phyloP scores from a whole-genome alignment of 163 green algal genomes.

The Trebouxia gelatinosa region DNA sequence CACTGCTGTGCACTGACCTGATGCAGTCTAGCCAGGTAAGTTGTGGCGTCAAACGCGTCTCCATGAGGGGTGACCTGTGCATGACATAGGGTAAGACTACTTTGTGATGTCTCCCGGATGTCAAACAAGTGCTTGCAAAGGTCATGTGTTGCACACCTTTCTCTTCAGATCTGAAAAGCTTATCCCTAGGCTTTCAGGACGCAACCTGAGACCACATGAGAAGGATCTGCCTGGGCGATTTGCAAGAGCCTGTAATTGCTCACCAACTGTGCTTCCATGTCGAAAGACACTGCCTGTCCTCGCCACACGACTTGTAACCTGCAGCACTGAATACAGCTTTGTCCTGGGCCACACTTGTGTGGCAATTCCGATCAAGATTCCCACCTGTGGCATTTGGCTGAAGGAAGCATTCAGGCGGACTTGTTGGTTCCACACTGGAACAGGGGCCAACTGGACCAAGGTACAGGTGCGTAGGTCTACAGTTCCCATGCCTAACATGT shows the following conservation, averaged over 20 bases:
- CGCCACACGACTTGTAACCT: neutral
- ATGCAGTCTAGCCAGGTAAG: slow-evolving; percentile 1
- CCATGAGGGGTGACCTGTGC: slow-evolving; percentile 15
- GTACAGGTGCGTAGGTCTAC: slow-evolving; percentile 15
- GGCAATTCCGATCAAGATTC: too few relatives aligned
- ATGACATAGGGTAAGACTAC: neutral
- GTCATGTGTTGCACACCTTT: neutral
- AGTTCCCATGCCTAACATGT: slow-evolving; percentile 11
- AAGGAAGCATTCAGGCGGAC: neutral
- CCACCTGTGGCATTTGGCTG: neutral
- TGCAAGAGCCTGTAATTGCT: slow-evolving; percentile 11
- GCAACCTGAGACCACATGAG: neutral
- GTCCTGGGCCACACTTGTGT: neutral
- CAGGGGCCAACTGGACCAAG: neutral
- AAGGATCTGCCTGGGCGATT: slow-evolving; percentile 4
- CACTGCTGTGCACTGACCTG: slow-evolving; percentile 12
- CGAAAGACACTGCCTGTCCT: neutral
- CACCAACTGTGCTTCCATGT: slow-evolving; percentile 18
- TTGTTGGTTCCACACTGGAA: neutral
- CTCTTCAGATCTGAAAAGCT: slow-evolving; percentile 23
- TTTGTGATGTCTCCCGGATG: neutral
- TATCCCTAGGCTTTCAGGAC: neutral
- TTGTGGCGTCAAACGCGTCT: neutral
- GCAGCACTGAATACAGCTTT: neutral
- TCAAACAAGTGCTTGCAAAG: neutral